Evolutionary conservation across 2,329 filamentous ascomycete genomes (phyloP), one percentile per base, ranked within the genome.

Genomic region (Fusarium redolens): DNA sequence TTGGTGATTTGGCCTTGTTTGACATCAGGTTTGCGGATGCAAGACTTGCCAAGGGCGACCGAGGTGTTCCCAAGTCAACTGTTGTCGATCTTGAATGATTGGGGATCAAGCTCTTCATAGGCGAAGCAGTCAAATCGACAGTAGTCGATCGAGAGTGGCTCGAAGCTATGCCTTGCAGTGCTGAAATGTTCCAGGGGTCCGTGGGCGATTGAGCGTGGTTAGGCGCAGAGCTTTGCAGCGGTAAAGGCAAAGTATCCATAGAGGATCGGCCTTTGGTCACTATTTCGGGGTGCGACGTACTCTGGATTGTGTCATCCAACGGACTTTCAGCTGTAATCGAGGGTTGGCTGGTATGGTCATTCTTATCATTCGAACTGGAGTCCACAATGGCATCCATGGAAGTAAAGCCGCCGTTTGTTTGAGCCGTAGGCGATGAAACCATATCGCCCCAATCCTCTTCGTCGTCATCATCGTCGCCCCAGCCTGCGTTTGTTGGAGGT

Each of bases 391-490:
- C 72, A 15, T 75, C 61, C 50, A 78, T 47, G 17, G 73, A 77
- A n/a, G 65, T 28, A 44, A 75, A 72, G 1, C 57, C 47, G 10
- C 73, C 71, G 7, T 77, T 74, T 40, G 68, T 59, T 43, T 64
- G 61, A 4, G 37, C 61, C 4, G 77, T 71, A 5, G 81, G 78
- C 7, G 80, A 82, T 6, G 81, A 78, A 38, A 90, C 82, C 88
- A 90, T 90, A 68, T 90, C 88, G 4, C 88, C 88, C 88, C 88
- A 90, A 41, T 90, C 88, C 48, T 89, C 87, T 4, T 89, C 87
- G 9, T 88, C 85, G 1, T 85, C 78, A 1, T 75, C 76, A 51
- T 73, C 71, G n/a, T 69, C 58, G 8, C 44, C 64, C 43, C 65
- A 68, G 30, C 72, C 66, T 22, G 69, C 66, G 15, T 73, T 74